Evolutionary conservation across 2,329 filamentous ascomycete species (phyloP).

Genomic region (Colletotrichum tropicale): DNA sequence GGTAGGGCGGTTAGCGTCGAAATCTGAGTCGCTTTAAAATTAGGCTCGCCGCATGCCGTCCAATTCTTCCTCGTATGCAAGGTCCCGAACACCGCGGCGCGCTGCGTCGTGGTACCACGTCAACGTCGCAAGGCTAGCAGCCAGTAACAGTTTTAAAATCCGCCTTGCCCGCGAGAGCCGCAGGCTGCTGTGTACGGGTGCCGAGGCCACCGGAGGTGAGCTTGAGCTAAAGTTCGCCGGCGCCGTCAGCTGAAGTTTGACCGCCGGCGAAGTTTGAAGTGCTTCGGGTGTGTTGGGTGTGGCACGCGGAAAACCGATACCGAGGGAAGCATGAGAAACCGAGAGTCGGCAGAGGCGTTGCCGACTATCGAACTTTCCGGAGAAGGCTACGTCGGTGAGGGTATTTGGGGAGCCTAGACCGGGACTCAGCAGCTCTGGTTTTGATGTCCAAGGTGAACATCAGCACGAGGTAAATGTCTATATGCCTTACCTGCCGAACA

Average conservation of each 20-base stretch:
- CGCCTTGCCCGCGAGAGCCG: background rate
- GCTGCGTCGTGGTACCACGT: background rate
- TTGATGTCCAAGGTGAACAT: too few species aligned
- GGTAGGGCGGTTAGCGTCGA: background rate
- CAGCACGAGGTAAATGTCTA: fast-evolving
- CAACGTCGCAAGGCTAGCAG: background rate
- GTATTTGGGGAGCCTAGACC: too few species aligned
- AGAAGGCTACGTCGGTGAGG: background rate
- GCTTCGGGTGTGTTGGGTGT: background rate
- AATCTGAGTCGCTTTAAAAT: background rate
- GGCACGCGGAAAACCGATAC: background rate
- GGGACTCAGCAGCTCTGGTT: too few species aligned
- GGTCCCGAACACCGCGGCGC: background rate
- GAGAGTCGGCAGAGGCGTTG: background rate
- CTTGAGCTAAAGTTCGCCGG: background rate
- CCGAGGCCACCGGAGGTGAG: background rate
- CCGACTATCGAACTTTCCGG: background rate
- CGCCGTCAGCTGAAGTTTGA: background rate
- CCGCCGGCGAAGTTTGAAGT: background rate
- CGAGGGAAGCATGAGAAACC: background rate
- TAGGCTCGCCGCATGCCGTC: background rate
- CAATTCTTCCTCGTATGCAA: background rate
- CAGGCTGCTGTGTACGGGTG: background rate
- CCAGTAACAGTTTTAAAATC: background rate
- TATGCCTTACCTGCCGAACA: too few species aligned